Percentiles rank a stretch among this genome's conserved stretches.
Conservation (phyloP, 2,329 filamentous ascomycete genomes). For the Aspergillus sp. region DNA sequence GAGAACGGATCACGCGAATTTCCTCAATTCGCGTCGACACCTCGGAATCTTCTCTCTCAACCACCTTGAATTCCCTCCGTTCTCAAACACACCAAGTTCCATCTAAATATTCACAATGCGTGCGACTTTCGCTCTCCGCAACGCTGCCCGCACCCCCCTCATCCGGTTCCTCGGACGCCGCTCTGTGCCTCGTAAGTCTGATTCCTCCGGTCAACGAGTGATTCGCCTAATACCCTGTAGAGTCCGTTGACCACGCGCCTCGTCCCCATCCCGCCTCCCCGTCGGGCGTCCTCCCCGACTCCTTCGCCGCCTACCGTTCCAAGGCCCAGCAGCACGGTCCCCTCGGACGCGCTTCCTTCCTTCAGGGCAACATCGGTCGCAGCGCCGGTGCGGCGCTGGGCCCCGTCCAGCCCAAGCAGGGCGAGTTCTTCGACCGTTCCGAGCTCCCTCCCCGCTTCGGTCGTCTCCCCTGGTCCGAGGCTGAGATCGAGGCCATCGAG, state of each 20-base stretch:
- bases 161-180: slow-evolving; percentile 53
- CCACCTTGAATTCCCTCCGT: neutral
- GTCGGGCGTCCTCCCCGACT: slow-evolving; percentile 55
- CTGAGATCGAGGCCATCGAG: slow-evolving; percentile 95
- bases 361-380: slow-evolving; percentile 54
- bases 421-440: slow-evolving; percentile 82
- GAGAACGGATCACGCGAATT: slow-evolving; percentile 27
- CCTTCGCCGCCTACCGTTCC: slow-evolving; percentile 61
- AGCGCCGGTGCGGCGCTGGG: slow-evolving; percentile 69
- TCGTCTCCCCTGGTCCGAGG: slow-evolving; percentile 67
- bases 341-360: slow-evolving; percentile 43
- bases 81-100: neutral
- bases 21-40: slow-evolving; percentile 17
- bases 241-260: slow-evolving; percentile 54
- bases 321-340: slow-evolving; percentile 66
- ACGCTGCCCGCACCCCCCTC: slow-evolving; percentile 44
- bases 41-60: slow-evolving; percentile 13
- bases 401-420: slow-evolving; percentile 66
- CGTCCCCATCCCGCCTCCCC: slow-evolving; percentile 60
- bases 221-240: slow-evolving; percentile 23
- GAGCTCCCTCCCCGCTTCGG: slow-evolving; percentile 85
- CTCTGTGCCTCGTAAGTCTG: slow-evolving; percentile 42
- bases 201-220: neutral
- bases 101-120: slow-evolving; percentile 36
- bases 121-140: slow-evolving; percentile 41